Evolutionary conservation across 1,139 yeast species (phyloP).

Genomic region (Starmera stellimalicola): DNA sequence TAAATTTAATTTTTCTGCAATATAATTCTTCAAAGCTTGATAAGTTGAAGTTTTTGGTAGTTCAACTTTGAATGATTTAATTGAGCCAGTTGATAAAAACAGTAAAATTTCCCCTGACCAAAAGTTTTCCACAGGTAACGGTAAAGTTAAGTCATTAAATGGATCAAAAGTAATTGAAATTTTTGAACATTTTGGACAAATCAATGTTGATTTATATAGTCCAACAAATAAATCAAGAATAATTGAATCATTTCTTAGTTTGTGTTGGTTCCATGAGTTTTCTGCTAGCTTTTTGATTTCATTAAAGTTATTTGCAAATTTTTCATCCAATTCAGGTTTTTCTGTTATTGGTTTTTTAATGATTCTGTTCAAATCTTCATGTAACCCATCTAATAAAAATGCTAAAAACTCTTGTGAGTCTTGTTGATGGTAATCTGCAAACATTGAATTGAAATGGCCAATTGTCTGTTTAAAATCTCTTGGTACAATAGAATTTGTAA

Average conservation of each 20-base stretch:
- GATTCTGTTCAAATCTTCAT: conserved; percentile 86
- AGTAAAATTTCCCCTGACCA: conserved; percentile 66
- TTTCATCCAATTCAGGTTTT: conserved; percentile 70
- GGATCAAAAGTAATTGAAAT: conserved; percentile 92
- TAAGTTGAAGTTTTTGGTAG: conserved; percentile 58
- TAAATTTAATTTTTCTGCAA: conserved; percentile 42
- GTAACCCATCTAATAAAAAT: conserved; percentile 82
- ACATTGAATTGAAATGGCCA: conserved; percentile 74
- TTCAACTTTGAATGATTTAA: conserved; percentile 57
- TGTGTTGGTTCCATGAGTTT: conserved; percentile 76
- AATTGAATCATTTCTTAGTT: conserved; percentile 74
- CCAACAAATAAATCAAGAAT: conserved; percentile 86
- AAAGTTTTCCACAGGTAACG: conserved; percentile 67
- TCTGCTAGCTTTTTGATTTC: conserved; percentile 58
- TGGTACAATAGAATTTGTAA: conserved; percentile 33
- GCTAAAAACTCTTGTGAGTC: conserved; percentile 94
- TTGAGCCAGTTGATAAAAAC: conserved; percentile 46
- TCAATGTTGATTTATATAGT: conserved; percentile 76
- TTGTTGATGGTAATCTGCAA: conserved; percentile 85
- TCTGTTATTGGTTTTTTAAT: conserved; percentile 77
- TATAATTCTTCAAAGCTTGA: conserved; percentile 51
- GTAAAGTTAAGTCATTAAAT: conserved; percentile 81
- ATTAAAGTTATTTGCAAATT: conserved; percentile 41
- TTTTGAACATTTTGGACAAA: conserved; percentile 78
- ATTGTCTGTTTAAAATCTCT: conserved; percentile 70